Base-by-base conservation (phyloP, 225 moss, liverwort and hornwort genomes). In the Pseudisothecium myosuroides region DNA sequence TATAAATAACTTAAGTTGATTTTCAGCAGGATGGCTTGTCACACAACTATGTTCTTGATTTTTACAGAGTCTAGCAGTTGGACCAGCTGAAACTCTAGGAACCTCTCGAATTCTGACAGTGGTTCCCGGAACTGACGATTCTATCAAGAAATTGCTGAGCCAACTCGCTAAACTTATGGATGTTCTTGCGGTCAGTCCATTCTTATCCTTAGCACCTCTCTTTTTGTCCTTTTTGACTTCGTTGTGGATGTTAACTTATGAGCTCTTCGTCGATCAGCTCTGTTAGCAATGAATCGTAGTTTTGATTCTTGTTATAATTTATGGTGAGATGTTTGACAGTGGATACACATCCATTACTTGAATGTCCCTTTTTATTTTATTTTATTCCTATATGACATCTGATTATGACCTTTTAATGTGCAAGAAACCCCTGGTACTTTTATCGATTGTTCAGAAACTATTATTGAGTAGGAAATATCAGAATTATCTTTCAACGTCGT, bases 71-170 rank as follows among this genome's bases (percentile, higher is more conserved):
- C 91, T 98, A 84, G 98, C 97, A 79, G 98, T 98, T 83, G 98
- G 98, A 65, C 95, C 94, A 83, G 90, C 98, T 83, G 98, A 98
- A 93, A 89, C 75, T 81, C 89, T 52, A 84, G 96, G 97, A 76
- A 90, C 91, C 76, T 98, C 98, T 80, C 98, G 98, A 81, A 96
- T 98, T 60, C 94, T 96, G 62, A 98, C 94, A 78, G 98, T 98
- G 81, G 97, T 98, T 71, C 98, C 98, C 8, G 98, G 97, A 67
- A 96, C 97, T n/a, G 94, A 98, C 62, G 98, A 95, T 55, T 98
- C 98, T 74, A 93, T 98, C 67, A 96, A 92, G 81, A 98, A 97
- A 90, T 91, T 98, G 81, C 90, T 96, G 85, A 96, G 94, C 85
- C 98, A 98, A 89, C 90, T 98, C 36, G 77, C 91, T 66, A 98